Percentiles rank a stretch among this genome's conserved stretches.
Conservation (phyloP, 1,284 basidiomycete species). For the Waitea zeae region DNA sequence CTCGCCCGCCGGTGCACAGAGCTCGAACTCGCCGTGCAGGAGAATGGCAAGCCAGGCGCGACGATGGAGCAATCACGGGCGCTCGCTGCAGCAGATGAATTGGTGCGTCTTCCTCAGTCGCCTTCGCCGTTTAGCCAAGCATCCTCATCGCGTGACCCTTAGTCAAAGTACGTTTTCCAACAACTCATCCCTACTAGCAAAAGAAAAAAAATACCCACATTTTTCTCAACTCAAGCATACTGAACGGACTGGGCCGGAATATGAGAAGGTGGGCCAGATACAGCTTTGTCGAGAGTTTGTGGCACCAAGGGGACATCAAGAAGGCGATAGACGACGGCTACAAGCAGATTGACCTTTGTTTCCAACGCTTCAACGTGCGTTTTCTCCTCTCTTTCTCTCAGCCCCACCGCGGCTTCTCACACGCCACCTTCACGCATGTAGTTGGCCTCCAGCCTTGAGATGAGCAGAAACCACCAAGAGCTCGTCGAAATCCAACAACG, state of each 20-base stretch:
- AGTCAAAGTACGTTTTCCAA: background rate
- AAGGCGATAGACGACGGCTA: constrained; percentile 20
- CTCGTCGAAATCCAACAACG: constrained; percentile 13
- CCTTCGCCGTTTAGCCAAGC: constrained; percentile 15
- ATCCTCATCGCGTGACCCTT: constrained; percentile 13
- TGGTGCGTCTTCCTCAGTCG: background rate
- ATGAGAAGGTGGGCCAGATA: constrained; percentile 19
- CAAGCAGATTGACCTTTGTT: constrained; percentile 18
- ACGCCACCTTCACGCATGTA: constrained; percentile 6
- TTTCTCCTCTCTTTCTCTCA: background rate
- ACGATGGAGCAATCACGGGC: background rate
- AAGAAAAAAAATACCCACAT: no score
- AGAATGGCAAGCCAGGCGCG: background rate
- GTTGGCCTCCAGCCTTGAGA: constrained; percentile 16
- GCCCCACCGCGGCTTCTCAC: no score
- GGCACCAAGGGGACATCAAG: constrained; percentile 20
- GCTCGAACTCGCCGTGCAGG: no score
- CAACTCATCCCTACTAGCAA: no score
- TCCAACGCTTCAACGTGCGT: constrained; percentile 18
- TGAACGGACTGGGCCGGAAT: constrained; percentile 7
- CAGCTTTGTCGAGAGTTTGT: constrained; percentile 18
- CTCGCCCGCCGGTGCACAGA: no score
- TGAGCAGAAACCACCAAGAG: constrained; percentile 11
- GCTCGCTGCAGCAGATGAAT: background rate
- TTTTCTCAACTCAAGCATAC: background rate